Percentiles rank a stretch among this genome's conserved stretches.
Conservation (phyloP, 1,284 basidiomycete genomes). For the Ganoderma lucidum region DNA sequence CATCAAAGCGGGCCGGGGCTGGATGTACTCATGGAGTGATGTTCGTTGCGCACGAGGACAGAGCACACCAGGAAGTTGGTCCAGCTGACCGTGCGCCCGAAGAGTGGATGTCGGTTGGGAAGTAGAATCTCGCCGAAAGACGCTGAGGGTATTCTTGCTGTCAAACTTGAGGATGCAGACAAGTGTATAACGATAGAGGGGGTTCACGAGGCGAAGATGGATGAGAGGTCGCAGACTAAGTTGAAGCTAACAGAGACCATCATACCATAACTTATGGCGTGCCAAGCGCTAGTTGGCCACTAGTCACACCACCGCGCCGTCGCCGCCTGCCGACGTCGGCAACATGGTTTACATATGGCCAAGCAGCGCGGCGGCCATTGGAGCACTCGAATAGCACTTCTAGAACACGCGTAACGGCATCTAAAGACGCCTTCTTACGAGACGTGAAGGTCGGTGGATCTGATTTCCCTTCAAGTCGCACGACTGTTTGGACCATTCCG, state of each 20-base stretch:
- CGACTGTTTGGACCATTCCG: not conserved
- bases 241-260: too few relatives aligned
- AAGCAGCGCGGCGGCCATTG: not conserved
- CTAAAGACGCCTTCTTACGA: not conserved
- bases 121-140: conserved; percentile 12
- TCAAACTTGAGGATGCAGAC: not conserved
- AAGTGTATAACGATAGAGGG: not conserved
- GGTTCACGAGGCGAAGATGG: not conserved
- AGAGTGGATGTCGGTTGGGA: conserved; percentile 10
- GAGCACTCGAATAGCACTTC: not conserved
- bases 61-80: conserved; percentile 5
- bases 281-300: not conserved
- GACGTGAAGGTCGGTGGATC: not conserved
- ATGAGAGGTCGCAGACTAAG: not conserved
- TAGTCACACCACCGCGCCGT: conserved; percentile 2
- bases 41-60: conserved; percentile 30
- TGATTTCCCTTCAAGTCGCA: not conserved
- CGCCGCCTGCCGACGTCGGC: not conserved
- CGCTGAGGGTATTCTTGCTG: not conserved
- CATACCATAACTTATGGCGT: not conserved
- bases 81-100: conserved; percentile 32
- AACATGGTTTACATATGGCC: not conserved
- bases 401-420: not conserved
- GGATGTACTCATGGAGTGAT: conserved; percentile 29
- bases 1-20: conserved; percentile 28